A percentile compares a stretch with the other conserved stretches of the same genome.
These are phyloP conservation scores for Euclidium syriacum DNA, from an alignment of 345 rosid genomes.

Conservation along the genomic window DNA sequence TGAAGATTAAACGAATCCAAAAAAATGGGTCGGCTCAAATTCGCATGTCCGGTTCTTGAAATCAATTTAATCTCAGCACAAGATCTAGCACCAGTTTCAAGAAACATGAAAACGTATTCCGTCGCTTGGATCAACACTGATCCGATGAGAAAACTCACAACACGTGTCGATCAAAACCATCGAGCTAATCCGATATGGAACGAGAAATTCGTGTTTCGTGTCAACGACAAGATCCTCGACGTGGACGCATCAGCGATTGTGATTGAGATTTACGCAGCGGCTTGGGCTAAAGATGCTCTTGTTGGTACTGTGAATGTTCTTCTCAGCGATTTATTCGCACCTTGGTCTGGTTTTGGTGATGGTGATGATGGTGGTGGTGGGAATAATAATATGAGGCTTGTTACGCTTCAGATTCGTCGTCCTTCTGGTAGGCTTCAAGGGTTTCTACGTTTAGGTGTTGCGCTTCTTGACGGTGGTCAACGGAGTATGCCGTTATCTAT, in stretches of 20 bases:
- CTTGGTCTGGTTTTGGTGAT: conserved; percentile 27
- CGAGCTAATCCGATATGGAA: conserved; percentile 76
- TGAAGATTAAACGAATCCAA: conserved; percentile 14
- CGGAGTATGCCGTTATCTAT: conserved; percentile 77
- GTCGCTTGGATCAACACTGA: conserved; percentile 70
- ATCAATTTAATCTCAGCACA: conserved; percentile 73
- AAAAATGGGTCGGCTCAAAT: conserved; percentile 20
- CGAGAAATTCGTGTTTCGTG: conserved; percentile 76
- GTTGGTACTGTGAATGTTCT: conserved; percentile 65
- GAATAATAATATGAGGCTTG: conserved; percentile 35
- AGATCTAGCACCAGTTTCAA: conserved; percentile 63
- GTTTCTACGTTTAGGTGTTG: conserved; percentile 62
- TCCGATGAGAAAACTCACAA: conserved; percentile 57
- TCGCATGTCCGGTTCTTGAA: conserved; percentile 63
- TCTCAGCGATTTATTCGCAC: conserved; percentile 45
- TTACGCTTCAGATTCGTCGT: conserved; percentile 59
- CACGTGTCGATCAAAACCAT: conserved; percentile 65
- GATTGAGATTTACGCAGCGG: conserved; percentile 78
- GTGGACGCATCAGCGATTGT: conserved; percentile 52
- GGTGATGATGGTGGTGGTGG: conserved; percentile 15
- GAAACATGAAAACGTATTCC: conserved; percentile 80
- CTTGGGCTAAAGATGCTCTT: conserved; percentile 78
- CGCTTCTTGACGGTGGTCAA: conserved; percentile 59
- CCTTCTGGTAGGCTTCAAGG: conserved; percentile 94
- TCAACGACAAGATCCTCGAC: conserved; percentile 55